Evolutionary conservation across 164 flowering plant species (phyloP), one percentile per base, ranked within the genome.

Genomic region (Nelumbo lutea): DNA sequence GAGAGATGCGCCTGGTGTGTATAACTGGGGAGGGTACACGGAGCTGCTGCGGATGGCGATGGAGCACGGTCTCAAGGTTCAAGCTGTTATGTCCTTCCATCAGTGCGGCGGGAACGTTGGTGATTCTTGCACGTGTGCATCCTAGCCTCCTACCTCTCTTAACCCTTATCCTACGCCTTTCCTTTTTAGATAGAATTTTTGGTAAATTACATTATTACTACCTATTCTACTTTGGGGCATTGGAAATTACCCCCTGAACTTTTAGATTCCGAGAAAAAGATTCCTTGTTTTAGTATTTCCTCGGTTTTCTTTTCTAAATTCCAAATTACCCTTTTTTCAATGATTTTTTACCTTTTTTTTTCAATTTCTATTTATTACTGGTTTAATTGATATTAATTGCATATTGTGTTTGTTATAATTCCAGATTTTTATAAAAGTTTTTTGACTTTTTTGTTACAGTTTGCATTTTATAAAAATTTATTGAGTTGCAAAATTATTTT

Each of bases 81-180:
- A 94, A 76, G 98, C 96, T 0, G 98, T 94, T 46, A 94, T 94
- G 98, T 94, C 97, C 4, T 93, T 91, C 45, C 98, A 93, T 73
- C 94, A 88, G 71, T 93, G 98, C 66, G 98, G 96, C 14, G 98
- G 98, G n/a, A 94, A 94, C 79, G 98, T 94, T 43, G 98, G 97
- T 7, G 97, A 94, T 79, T 88, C 96, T 64, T 79, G 82, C 90
- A 83, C 84, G 98, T 94, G 61, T 40, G 89, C 78, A 9, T 62
- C 50, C 27, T 69, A 9, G 13, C 67, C 15, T 27, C 45, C 51
- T 6, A 9, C 67, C 15, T 27, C 45, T 45, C 46, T 40, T 27
- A 43, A 51, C 70, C 70, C 38, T 47, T 8, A 42, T 27, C 60
- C 39, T 59, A 1, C 51, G 40, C 67, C 57, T 66, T 53, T 42